Conservation (phyloP, 2,329 filamentous ascomycete genomes). For the Epichloe sibirici region DNA sequence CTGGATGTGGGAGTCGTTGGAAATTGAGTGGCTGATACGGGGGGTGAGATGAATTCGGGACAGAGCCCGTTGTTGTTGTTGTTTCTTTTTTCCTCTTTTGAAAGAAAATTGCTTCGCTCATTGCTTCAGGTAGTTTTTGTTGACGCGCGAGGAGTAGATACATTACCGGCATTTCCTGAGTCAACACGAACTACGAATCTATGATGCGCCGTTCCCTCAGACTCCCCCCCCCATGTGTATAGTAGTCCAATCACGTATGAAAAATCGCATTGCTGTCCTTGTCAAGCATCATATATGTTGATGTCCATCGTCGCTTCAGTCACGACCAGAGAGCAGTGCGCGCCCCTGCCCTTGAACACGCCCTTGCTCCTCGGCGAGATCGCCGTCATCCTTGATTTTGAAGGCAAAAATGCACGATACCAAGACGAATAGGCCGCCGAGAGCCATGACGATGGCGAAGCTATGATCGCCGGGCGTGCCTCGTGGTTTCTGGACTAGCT, state of each 20-base stretch:
- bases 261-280: neutral
- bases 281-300: neutral
- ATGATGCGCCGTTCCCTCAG: no score
- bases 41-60: no score
- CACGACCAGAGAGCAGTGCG: constrained; percentile 1
- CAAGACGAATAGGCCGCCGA: constrained; percentile 70
- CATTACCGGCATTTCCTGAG: no score
- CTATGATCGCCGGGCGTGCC: constrained; percentile 76
- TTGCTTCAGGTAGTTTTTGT: neutral
- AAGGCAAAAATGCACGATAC: constrained; percentile 63
- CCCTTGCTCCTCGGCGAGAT: constrained; percentile 23
- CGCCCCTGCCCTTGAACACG: constrained; percentile 26
- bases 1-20: no score
- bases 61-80: no score
- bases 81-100: no score
- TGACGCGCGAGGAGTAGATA: neutral
- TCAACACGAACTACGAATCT: no score
- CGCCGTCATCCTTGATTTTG: constrained; percentile 50
- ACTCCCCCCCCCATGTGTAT: no score
- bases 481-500: constrained; percentile 73
- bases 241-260: neutral
- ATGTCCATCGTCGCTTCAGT: no score
- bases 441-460: constrained; percentile 73
- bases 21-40: neutral
- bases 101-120: neutral